phyloP scores from a whole-genome alignment of 2,329 filamentous ascomycete genomes.

The Botryotinia globosa region DNA sequence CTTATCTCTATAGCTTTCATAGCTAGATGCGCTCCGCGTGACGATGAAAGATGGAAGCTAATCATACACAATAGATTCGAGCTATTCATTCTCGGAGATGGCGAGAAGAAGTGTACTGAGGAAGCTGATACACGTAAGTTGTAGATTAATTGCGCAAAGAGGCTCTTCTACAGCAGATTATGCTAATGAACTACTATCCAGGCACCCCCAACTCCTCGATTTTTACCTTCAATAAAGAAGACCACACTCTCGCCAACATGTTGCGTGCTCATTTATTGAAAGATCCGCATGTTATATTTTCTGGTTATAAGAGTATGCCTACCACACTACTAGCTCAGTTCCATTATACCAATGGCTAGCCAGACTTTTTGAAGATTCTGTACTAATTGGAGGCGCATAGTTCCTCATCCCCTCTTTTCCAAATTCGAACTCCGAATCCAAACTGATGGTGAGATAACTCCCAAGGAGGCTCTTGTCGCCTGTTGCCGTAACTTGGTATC shows the following conservation, averaged over 20 bases:
- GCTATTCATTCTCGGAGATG: constrained; percentile 81
- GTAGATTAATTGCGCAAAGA: not conserved
- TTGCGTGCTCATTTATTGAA: constrained; percentile 82
- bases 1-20: not conserved
- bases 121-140: constrained; percentile 81
- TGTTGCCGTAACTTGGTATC: constrained; percentile 80
- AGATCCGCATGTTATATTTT: constrained; percentile 80
- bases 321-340: constrained; percentile 39
- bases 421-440: constrained; percentile 77
- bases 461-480: constrained; percentile 82
- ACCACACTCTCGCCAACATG: constrained; percentile 92
- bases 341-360: not conserved
- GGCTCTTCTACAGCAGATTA: not conserved
- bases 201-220: constrained; percentile 93
- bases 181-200: constrained; percentile 39
- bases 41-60: not conserved
- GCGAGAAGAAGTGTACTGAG: constrained; percentile 91
- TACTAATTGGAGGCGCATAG: constrained; percentile 22
- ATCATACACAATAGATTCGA: constrained; percentile 66
- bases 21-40: not conserved
- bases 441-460: constrained; percentile 82
- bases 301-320: constrained; percentile 78
- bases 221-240: constrained; percentile 94
- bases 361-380: not conserved
- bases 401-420: constrained; percentile 44